Evolutionary conservation across 345 rosid genomes (phyloP), one percentile per base, ranked within the genome.

Genomic region (Pugionium cornutum): DNA sequence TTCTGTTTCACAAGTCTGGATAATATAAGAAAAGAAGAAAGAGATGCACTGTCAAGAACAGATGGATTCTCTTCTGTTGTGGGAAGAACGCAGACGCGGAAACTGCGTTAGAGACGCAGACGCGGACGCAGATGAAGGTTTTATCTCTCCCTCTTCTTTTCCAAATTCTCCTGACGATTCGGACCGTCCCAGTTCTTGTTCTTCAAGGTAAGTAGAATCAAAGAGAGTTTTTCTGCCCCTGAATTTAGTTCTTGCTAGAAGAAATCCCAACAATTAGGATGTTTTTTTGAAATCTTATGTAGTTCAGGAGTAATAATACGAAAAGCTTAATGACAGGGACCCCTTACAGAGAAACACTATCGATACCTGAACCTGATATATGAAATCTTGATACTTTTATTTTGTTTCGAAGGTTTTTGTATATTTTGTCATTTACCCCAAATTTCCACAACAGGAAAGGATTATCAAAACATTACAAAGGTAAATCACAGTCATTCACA

Each of bases 401-500:
- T 6, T 30, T 40, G 65, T 2, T 36, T 27, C 9, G 5, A n/a
- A 29, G 1, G 18, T 6, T 62, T 5, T 29, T 46, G 28, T n/a
- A 1, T 52, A 36, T 11, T 35, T 52, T n/a, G 27, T 43, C n/a
- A 68, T 50, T 49, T 31, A 26, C 42, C 47, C 41, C 43, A 31
- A 9, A 52, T 43, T 51, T 41, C 41, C 10, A 60, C 26, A 28
- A 54, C 45, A 78, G 82, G 61, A 75, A 68, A 55, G 82, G 82
- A 40, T 70, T 79, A 10, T 79, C 82, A 41, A 79, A 71, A 55
- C 75, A 79, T 40, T 79, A 71, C 72, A 67, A 75, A 68, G 79
- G 82, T 2, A 79, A 79, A 53, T 79, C 82, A 57, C 82, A 75
- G 53, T 79, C 82, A 2, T 79, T 79, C 65, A 64, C 79, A 28